Conservation (phyloP, 768 basidiomycete species). For the Russula sp. region DNA sequence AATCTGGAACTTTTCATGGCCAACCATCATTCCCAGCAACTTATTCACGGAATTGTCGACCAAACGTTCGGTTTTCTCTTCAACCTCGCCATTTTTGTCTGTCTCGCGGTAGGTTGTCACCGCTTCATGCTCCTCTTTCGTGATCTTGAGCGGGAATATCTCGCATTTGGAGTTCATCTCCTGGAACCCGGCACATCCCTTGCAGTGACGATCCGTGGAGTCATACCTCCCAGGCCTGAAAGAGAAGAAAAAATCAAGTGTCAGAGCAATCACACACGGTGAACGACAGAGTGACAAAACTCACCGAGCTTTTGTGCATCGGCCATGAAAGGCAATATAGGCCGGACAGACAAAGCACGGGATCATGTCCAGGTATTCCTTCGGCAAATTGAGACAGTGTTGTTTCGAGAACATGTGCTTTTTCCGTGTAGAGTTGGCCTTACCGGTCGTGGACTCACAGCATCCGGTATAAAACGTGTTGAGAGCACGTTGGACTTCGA, state of each 20-base stretch:
- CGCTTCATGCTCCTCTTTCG: no score
- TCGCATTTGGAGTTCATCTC: neutral
- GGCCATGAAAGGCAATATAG: neutral
- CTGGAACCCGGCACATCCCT: neutral
- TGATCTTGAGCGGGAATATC: no score
- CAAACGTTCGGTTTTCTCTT: no score
- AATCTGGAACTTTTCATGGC: no score
- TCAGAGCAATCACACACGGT: neutral
- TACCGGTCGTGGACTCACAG: neutral
- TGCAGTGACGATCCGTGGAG: slow-evolving; percentile 13
- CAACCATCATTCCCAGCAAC: no score
- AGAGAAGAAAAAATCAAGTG: neutral
- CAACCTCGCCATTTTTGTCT: no score
- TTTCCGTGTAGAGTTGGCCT: slow-evolving; percentile 4
- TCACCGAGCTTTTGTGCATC: neutral
- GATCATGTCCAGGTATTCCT: neutral
- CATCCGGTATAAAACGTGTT: neutral
- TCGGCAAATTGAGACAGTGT: neutral
- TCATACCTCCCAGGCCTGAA: slow-evolving; percentile 18
- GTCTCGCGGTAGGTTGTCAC: no score
- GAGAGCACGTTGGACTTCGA: neutral
- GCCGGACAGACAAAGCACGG: slow-evolving; percentile 7
- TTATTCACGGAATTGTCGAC: no score
- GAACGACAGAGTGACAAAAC: no score
- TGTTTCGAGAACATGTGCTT: slow-evolving; percentile 13